Conservation (phyloP, 2,329 filamentous ascomycete species). For the Verticillium nubilum region DNA sequence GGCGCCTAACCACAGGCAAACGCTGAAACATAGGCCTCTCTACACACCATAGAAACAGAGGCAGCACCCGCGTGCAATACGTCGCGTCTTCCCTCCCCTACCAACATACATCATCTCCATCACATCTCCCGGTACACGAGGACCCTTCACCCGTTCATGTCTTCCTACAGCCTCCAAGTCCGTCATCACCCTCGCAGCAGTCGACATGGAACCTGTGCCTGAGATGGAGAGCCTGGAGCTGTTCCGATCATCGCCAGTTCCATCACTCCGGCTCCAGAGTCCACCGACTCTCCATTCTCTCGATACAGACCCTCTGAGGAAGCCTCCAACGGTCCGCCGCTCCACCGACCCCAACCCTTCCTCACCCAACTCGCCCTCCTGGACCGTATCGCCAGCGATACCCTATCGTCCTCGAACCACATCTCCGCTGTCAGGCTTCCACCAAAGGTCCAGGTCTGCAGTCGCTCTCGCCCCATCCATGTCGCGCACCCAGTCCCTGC, state of each 20-base stretch:
- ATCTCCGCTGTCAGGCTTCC: slow-evolving; percentile 53
- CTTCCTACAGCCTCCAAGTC: neutral
- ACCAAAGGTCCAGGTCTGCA: slow-evolving; percentile 53
- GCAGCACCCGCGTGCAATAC: neutral
- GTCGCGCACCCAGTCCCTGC: slow-evolving; percentile 60
- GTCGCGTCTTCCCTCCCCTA: neutral
- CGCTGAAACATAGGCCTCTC: neutral
- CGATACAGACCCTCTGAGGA: slow-evolving; percentile 39
- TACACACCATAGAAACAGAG: neutral
- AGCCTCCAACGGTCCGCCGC: slow-evolving; percentile 49
- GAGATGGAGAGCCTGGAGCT: slow-evolving; percentile 65
- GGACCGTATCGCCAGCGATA: slow-evolving; percentile 38
- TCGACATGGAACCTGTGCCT: slow-evolving; percentile 60
- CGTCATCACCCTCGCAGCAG: slow-evolving; percentile 9
- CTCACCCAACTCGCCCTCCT: slow-evolving; percentile 47
- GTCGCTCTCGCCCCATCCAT: slow-evolving; percentile 51
- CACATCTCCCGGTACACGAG: neutral
- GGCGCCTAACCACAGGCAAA: neutral
- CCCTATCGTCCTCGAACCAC: slow-evolving; percentile 58
- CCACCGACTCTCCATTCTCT: slow-evolving; percentile 20
- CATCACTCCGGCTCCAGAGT: slow-evolving; percentile 44
- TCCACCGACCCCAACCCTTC: slow-evolving; percentile 52
- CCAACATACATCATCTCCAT: neutral
- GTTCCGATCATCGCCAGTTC: slow-evolving; percentile 54
- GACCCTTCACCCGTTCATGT: neutral